Evolutionary conservation across 148 eudicot species (phyloP).

Genomic region (Silene uniflora): DNA sequence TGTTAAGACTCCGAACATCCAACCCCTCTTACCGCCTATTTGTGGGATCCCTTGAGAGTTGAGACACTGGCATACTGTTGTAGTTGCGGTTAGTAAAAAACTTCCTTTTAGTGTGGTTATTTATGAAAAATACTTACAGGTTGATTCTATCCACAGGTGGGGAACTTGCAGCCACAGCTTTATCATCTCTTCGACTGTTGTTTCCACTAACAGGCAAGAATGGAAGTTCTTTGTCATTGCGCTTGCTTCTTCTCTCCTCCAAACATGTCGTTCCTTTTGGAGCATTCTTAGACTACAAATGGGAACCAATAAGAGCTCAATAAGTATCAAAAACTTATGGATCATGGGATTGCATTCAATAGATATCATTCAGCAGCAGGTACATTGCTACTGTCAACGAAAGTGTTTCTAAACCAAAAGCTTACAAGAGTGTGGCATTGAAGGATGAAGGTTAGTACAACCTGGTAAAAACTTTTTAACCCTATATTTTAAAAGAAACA

Average conservation of each 20-base stretch:
- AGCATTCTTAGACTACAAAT: constrained; percentile 29
- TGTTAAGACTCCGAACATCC: neutral
- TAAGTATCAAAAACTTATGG: neutral
- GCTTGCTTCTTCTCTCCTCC: constrained; percentile 11
- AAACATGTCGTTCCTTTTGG: constrained; percentile 14
- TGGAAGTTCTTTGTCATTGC: constrained; percentile 18
- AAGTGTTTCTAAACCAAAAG: neutral
- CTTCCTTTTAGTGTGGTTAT: neutral
- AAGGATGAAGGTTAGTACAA: neutral
- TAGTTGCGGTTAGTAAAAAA: neutral
- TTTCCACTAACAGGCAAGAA: constrained; percentile 14
- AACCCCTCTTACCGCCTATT: neutral
- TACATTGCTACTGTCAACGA: neutral
- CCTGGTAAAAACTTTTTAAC: neutral
- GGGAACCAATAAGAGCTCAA: constrained; percentile 3
- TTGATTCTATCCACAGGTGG: constrained; percentile 57
- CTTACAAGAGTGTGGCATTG: too few species aligned
- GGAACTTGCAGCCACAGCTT: constrained; percentile 29
- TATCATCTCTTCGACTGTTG: constrained; percentile 23
- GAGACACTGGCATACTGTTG: neutral
- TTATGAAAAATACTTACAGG: constrained; percentile 45
- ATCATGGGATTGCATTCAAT: neutral
- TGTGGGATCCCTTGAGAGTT: neutral
- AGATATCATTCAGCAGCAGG: neutral
- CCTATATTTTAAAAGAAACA: too few species aligned